Conservation (phyloP, 371 early-diverging fungal species). For the Entomophthora muscae region DNA sequence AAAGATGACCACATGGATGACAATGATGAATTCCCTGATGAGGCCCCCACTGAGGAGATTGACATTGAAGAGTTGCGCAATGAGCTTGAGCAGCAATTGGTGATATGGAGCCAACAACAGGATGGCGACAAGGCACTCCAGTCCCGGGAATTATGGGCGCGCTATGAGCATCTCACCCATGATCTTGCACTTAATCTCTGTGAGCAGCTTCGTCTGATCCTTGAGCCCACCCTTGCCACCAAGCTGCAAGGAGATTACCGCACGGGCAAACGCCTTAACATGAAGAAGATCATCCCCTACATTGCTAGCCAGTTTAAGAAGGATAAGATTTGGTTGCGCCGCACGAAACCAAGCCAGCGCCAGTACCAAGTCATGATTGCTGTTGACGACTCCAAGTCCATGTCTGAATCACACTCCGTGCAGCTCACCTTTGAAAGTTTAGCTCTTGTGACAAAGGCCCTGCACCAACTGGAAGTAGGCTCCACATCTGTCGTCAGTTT, state of each 20-base stretch:
- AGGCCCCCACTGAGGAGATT: not conserved
- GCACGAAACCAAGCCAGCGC: conserved; percentile 93
- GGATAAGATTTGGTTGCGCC: conserved; percentile 99
- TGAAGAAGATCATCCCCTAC: conserved; percentile 98
- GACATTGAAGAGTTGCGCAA: not conserved
- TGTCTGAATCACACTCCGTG: conserved; percentile 76
- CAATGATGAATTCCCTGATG: not conserved
- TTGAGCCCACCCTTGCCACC: conserved; percentile 92
- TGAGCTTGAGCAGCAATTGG: not conserved
- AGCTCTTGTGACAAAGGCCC: conserved; percentile 75
- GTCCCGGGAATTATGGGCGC: conserved; percentile 53
- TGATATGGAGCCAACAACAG: not conserved
- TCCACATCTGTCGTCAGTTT: conserved; percentile 81
- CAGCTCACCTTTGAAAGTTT: conserved; percentile 88
- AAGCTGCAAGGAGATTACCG: conserved; percentile 97
- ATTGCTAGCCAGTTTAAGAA: conserved; percentile 97
- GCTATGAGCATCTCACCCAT: conserved; percentile 70
- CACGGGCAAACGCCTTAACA: conserved; percentile 98
- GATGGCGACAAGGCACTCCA: not conserved
- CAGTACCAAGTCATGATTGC: conserved; percentile 97
- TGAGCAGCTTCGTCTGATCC: conserved; percentile 88
- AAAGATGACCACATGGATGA: not conserved
- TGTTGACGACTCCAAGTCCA: conserved; percentile 96
- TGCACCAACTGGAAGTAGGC: conserved; percentile 87
- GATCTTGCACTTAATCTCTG: conserved; percentile 78